These are phyloP conservation scores for Metrosideros polymorpha DNA, from an alignment of 441 rosid species.

Conservation along the genomic window DNA sequence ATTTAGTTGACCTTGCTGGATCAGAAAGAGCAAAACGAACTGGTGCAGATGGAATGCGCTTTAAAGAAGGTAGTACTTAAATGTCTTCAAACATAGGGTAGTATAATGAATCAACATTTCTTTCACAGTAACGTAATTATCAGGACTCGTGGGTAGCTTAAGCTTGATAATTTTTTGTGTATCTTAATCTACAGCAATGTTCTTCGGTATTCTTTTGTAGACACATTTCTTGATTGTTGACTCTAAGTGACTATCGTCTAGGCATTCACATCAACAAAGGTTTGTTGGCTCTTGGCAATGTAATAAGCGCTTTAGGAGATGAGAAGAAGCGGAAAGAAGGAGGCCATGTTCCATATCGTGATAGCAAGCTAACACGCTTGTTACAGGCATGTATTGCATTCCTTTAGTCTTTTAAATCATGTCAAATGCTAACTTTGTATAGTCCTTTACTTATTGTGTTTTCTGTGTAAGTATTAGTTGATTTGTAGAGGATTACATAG, in stretches of 20 bases:
- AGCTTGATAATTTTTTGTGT: not conserved
- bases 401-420: not conserved
- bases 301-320: conserved; percentile 95
- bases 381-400: conserved; percentile 44
- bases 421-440: not conserved
- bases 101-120: not conserved
- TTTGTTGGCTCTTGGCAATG: conserved; percentile 87
- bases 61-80: conserved; percentile 71
- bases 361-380: conserved; percentile 97
- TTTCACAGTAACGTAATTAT: not conserved
- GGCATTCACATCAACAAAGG: conserved; percentile 97
- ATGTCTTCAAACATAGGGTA: not conserved
- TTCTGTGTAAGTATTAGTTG: not conserved
- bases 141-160: not conserved
- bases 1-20: conserved; percentile 93
- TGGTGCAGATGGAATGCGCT: conserved; percentile 92
- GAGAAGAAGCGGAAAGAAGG: conserved; percentile 96
- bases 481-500: not conserved
- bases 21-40: conserved; percentile 97
- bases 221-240: not conserved
- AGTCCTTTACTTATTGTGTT: not conserved
- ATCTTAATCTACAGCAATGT: not conserved
- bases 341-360: conserved; percentile 94
- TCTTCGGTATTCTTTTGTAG: not conserved
- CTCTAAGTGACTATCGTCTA: conserved; percentile 11